Evolutionary conservation across 176 grass and related monocot species (phyloP).

Genomic region (Oryza meyeriana): DNA sequence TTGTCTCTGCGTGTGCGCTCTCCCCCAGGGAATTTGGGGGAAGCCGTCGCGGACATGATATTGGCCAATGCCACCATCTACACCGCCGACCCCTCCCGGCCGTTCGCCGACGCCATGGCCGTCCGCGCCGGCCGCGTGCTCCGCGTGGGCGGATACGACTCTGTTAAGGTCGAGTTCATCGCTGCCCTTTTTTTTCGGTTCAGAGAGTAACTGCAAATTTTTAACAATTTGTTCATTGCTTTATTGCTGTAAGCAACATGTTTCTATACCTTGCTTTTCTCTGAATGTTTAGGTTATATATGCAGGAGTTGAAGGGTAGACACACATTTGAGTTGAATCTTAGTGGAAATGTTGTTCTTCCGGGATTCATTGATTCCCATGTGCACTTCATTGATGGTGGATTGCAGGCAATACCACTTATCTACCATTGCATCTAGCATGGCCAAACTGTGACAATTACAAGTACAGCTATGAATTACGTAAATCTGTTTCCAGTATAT

Average conservation of each 20-base stretch:
- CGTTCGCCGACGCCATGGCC: constrained; percentile 83
- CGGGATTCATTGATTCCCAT: constrained; percentile 95
- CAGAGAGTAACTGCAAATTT: background rate
- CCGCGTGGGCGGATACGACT: constrained; percentile 61
- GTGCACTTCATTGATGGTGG: constrained; percentile 76
- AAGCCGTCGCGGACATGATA: constrained; percentile 63
- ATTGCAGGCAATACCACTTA: constrained; percentile 42
- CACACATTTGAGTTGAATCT: constrained; percentile 56
- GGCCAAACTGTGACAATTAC: background rate
- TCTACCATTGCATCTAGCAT: background rate
- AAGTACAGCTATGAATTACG: background rate
- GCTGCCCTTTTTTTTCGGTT: background rate
- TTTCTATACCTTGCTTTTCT: background rate
- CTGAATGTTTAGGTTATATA: background rate
- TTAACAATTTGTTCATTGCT: background rate
- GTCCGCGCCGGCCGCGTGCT: constrained; percentile 69
- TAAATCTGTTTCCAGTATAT: background rate
- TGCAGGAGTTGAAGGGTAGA: constrained; percentile 58
- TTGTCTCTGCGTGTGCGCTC: constrained; percentile 23
- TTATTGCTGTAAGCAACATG: background rate
- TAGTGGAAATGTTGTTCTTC: constrained; percentile 75
- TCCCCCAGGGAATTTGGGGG: constrained; percentile 31
- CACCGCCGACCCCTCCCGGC: constrained; percentile 65
- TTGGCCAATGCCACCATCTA: constrained; percentile 93
- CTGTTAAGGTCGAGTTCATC: constrained; percentile 39